Evolutionary conservation across 257 asterid genomes (phyloP).

Genomic region (Thymus quinquecostatus): DNA sequence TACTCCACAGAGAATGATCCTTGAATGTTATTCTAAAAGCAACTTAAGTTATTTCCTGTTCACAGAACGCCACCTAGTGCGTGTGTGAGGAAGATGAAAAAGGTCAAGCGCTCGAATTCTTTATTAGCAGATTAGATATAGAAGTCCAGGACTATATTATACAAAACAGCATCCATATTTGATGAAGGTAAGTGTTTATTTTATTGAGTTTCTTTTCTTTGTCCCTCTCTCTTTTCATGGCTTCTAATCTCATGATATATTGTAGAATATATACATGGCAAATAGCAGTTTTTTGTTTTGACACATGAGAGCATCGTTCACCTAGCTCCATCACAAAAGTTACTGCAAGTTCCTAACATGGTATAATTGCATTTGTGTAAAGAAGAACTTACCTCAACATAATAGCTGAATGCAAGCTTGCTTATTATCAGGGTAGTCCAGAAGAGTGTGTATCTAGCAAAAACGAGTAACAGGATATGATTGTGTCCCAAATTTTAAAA

Average conservation of each 20-base stretch:
- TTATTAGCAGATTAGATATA: not conserved
- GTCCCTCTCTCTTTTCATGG: not conserved
- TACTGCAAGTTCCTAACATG: not conserved
- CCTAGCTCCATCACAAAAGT: constrained; percentile 4
- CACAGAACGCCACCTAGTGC: not conserved
- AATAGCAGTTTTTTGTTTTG: constrained; percentile 16
- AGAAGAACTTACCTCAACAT: constrained; percentile 76
- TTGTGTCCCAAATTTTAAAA: too few relatives aligned
- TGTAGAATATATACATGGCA: constrained; percentile 7
- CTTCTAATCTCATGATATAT: constrained; percentile 21
- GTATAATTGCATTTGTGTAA: constrained; percentile 18
- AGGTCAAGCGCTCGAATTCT: not conserved
- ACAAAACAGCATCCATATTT: not conserved
- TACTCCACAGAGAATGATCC: not conserved
- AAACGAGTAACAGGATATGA: not conserved
- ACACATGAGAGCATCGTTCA: constrained; percentile 2
- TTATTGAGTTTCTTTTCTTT: not conserved
- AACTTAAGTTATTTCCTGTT: not conserved
- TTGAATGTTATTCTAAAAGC: not conserved
- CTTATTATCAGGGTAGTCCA: constrained; percentile 88
- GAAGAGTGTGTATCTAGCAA: constrained; percentile 82
- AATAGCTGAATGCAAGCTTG: constrained; percentile 98
- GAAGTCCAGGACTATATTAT: not conserved
- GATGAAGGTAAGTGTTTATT: not conserved
- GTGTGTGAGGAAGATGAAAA: not conserved